Base-by-base conservation (phyloP, 2,329 filamentous ascomycete species). In the Xylariaceae sp. region DNA sequence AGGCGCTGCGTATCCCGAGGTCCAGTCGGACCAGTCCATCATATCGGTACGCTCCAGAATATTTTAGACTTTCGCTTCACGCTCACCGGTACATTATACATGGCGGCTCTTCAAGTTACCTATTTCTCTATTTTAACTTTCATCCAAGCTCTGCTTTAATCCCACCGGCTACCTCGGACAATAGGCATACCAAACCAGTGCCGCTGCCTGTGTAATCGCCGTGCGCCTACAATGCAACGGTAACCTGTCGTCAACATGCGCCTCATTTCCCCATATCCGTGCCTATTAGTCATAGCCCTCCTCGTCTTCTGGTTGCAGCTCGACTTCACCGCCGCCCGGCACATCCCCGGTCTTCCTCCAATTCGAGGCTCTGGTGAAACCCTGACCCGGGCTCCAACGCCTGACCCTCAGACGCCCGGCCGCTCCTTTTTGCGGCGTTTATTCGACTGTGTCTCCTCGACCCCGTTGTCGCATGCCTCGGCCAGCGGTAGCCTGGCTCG, bases 381-480 rank as follows among this genome's bases (percentile, higher is more conserved):
- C 37, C 52, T 34, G 26, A 12, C 30, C 5, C 46, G 15, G 12
- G 16, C 15, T 15, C 26, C 47, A 15, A 19, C 42, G 10, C 39
- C 45, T 7, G 21, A 16, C 39, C 48, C 18, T 42, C 37, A 21
- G 21, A 32, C 46, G 21, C 26, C 34, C 19, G n/a, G 16, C 37
- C 48, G 60, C 64, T 58, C 68, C 61, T 54, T 69, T 64, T 44
- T 63, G 55, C 53, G 51, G 63, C 50, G 59, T 55, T 52, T 65
- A 5, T 57, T 63, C 58, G 63, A 57, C 41, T 57, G 65, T 30
- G 12, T 57, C 16, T 42, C 49, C 39, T 63, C 61, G 13, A 59
- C 55, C 21, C 47, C 51, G 1, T 63, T 60, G 52, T 51, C 54
- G 16, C 60, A 57, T 15, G 57, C 55, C 22, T 65, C 51, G 30